These are phyloP conservation scores for Vaccinium macrocarpon DNA, from an alignment of 148 eudicot genomes.

Conservation along the genomic window DNA sequence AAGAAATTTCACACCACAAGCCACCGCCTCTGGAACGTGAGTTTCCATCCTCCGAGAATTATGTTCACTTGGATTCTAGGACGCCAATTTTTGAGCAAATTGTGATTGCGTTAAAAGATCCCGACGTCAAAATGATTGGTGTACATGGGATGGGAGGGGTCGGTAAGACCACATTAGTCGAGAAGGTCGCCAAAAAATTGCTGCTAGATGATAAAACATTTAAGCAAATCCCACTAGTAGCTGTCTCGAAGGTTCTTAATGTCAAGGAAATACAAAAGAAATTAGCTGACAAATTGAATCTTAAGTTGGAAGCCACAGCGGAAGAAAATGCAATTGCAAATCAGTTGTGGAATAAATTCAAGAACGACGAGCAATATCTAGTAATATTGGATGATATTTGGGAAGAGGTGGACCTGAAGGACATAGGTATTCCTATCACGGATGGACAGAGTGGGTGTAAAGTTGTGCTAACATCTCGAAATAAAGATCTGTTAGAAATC, in stretches of 20 bases:
- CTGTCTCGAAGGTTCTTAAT: not conserved
- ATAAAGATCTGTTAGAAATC: not conserved
- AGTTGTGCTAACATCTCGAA: conserved; percentile 19
- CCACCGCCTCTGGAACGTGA: not conserved
- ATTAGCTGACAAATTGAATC: not conserved
- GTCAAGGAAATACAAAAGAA: not conserved
- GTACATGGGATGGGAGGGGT: not conserved
- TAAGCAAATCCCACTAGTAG: not conserved
- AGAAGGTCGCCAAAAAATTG: not conserved
- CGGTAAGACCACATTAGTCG: not conserved
- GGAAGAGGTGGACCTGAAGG: conserved; percentile 2
- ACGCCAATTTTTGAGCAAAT: not conserved
- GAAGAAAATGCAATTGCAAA: not conserved
- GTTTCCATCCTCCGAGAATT: not conserved
- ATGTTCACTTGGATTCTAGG: not conserved
- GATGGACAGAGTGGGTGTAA: not conserved
- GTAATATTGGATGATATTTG: conserved; percentile 25
- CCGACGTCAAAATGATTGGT: not conserved
- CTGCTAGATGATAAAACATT: not conserved
- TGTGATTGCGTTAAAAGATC: not conserved
- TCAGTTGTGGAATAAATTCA: not conserved
- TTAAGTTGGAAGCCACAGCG: not conserved
- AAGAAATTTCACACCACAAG: not conserved
- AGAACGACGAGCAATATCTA: not conserved
- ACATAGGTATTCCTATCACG: conserved; percentile 13